Evolutionary conservation across 1,284 basidiomycete species (phyloP).

Genomic region (Malassezia psittaci): DNA sequence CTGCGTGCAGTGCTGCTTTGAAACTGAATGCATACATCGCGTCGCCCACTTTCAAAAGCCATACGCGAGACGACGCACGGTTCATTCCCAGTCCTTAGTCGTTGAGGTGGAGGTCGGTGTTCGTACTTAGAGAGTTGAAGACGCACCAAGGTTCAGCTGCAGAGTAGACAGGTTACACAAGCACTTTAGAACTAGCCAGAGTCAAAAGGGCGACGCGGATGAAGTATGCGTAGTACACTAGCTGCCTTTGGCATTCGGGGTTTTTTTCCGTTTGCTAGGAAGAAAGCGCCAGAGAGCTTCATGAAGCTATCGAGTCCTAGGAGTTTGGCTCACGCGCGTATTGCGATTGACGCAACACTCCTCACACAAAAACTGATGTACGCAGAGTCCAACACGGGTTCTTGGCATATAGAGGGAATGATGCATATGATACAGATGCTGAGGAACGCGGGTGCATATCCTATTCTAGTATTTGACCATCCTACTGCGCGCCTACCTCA

Average conservation of each 20-base stretch:
- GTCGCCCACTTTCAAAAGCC: no score
- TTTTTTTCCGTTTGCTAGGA: constrained; percentile 7
- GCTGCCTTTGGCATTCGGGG: constrained; percentile 6
- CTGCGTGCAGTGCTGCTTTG: no score
- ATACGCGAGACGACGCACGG: no score
- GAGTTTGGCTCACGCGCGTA: constrained; percentile 5
- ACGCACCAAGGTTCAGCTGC: no score
- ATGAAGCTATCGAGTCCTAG: neutral
- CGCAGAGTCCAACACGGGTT: neutral
- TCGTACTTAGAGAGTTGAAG: no score
- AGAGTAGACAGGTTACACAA: no score
- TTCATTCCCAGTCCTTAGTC: no score
- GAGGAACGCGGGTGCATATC: neutral
- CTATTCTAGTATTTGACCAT: constrained; percentile 18
- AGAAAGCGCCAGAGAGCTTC: constrained; percentile 1
- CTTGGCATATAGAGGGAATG: constrained; percentile 1
- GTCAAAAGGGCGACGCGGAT: no score
- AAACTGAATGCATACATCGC: no score
- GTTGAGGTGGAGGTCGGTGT: no score
- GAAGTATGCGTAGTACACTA: constrained; percentile 2
- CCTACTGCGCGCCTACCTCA: constrained; percentile 5
- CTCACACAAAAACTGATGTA: constrained; percentile 13
- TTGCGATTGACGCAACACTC: constrained; percentile 17
- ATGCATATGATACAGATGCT: neutral
- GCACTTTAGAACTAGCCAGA: no score